Evolutionary conservation across 2,329 filamentous ascomycete genomes (phyloP).

Genomic region (Pyrenophora teres): DNA sequence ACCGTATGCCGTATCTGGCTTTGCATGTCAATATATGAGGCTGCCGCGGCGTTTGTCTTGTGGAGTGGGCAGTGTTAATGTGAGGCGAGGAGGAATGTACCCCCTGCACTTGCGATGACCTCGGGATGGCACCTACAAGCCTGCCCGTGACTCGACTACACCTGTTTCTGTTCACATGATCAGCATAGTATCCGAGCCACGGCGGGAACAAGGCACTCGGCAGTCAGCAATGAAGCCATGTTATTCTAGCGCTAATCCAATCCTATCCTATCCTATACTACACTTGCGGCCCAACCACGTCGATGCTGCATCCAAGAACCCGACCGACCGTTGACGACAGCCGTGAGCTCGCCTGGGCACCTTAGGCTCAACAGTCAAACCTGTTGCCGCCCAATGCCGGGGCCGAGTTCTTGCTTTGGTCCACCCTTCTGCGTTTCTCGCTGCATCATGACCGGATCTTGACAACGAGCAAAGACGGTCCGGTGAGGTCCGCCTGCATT

Average conservation of each 20-base stretch:
- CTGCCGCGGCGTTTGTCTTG: slow-evolving; percentile 12
- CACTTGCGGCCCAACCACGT: slow-evolving; percentile 31
- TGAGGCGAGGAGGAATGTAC: slow-evolving; percentile 23
- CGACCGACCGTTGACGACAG: slow-evolving; percentile 25
- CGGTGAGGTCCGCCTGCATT: slow-evolving; percentile 27
- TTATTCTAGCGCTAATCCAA: slow-evolving; percentile 23
- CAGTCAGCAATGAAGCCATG: slow-evolving; percentile 20
- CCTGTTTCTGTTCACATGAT: slow-evolving; percentile 2
- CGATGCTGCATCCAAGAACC: slow-evolving; percentile 10
- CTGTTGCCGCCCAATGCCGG: slow-evolving; percentile 30
- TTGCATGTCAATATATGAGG: slow-evolving; percentile 18
- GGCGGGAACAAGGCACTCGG: slow-evolving; percentile 6
- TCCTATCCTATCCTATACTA: slow-evolving; percentile 26
- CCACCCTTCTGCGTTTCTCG: slow-evolving; percentile 13
- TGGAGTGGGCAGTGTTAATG: slow-evolving; percentile 9
- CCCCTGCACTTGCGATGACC: slow-evolving; percentile 4
- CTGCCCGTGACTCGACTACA: slow-evolving; percentile 14
- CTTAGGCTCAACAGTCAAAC: slow-evolving; percentile 20
- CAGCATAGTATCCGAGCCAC: not conserved
- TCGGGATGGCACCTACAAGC: slow-evolving; percentile 3
- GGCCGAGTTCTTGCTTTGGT: slow-evolving; percentile 12
- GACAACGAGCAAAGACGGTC: slow-evolving; percentile 16
- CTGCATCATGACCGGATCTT: slow-evolving; percentile 22
- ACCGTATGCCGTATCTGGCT: not conserved
- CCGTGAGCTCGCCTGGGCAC: slow-evolving; percentile 21